Evolutionary conservation across 345 rosid species (phyloP), one percentile per base, ranked within the genome.

Genomic region (Triadica sebifera): DNA sequence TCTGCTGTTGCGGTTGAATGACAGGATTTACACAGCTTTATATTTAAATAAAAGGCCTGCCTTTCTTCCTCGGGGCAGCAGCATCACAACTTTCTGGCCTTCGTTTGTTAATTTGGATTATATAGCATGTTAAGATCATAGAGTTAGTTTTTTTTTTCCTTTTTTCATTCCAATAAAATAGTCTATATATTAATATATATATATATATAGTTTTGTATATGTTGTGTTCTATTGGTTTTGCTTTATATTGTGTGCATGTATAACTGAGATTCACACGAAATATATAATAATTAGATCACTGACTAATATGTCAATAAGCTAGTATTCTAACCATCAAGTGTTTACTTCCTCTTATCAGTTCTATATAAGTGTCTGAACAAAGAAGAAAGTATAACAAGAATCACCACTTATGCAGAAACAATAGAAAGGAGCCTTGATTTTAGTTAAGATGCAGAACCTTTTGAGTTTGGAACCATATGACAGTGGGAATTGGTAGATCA

Each of bases 31-130:
- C 71, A 15, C 20, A 49, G 22, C 64, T 52, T 46, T 57, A 64
- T n/a, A 64, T 57, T 41, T 76, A 63, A 84, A 80, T 80, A 86
- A 86, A 84, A 12, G 60, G 60, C 79, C 62, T 25, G 70, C 71
- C 69, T 63, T 63, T 17, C 17, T 61, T 61, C 39, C n/a, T 20
- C 20, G 11, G 7, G 25, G 34, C 25, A 57, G 61, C 61, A 17
- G n/a, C 19, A 55, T 24, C 37, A 5, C 25, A 15, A 4, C 51
- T 71, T 59, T 56, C 43, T 47, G 71, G 65, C 1, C 60, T 58
- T 20, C 29, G 25, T 65, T 76, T 67, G 55, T 12, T 5, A 3
- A 16, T 52, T 15, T 52, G 13, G 63, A 59, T 59, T 11, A 59
- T 25, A 59, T n/a, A 64, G 25, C 50, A 37, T 64, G 65, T 4